A percentile compares a stretch with the other conserved stretches of the same genome.
Evolutionary conservation across 2,329 filamentous ascomycete species (phyloP).

Genomic region (Alternaria sp.): DNA sequence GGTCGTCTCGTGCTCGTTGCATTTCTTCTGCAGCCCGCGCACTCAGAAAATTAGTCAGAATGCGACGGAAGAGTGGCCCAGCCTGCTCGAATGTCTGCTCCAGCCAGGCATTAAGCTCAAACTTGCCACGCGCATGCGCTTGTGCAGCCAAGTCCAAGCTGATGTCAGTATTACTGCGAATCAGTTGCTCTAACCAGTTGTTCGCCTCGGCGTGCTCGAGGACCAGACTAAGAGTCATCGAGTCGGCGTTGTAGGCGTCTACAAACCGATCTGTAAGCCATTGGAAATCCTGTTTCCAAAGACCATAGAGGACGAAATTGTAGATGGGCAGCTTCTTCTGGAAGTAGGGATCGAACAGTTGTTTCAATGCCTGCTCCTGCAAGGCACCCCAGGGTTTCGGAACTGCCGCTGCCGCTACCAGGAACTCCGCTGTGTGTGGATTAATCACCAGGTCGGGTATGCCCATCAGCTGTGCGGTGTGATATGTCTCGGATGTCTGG

Average conservation of each 20-base stretch:
- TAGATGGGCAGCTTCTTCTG: constrained; percentile 79
- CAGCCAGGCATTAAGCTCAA: constrained; percentile 84
- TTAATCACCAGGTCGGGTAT: constrained; percentile 70
- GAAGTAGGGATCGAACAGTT: constrained; percentile 83
- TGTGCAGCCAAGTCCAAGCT: constrained; percentile 86
- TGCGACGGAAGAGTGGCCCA: constrained; percentile 71
- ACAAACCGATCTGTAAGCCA: constrained; percentile 86
- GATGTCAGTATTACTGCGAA: constrained; percentile 81
- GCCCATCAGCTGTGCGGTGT: constrained; percentile 63
- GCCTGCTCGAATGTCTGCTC: constrained; percentile 71
- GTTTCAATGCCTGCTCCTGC: constrained; percentile 77
- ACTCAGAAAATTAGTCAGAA: constrained; percentile 79
- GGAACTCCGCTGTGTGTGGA: constrained; percentile 79
- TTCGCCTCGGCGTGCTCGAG: constrained; percentile 83
- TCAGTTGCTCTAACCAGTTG: constrained; percentile 82
- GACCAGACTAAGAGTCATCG: constrained; percentile 71
- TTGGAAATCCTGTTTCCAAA: constrained; percentile 88
- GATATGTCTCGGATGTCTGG: constrained; percentile 65
- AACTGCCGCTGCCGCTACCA: constrained; percentile 79
- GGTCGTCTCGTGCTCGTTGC: constrained; percentile 75
- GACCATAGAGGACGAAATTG: constrained; percentile 86
- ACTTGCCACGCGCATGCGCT: constrained; percentile 79
- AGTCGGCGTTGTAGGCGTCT: constrained; percentile 75
- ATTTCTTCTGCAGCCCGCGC: constrained; percentile 86
- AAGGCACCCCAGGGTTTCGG: constrained; percentile 78